Percentiles rank a stretch among this genome's conserved stretches.
phyloP scores from a whole-genome alignment of 345 rosid genomes.

The Linum tenue region DNA sequence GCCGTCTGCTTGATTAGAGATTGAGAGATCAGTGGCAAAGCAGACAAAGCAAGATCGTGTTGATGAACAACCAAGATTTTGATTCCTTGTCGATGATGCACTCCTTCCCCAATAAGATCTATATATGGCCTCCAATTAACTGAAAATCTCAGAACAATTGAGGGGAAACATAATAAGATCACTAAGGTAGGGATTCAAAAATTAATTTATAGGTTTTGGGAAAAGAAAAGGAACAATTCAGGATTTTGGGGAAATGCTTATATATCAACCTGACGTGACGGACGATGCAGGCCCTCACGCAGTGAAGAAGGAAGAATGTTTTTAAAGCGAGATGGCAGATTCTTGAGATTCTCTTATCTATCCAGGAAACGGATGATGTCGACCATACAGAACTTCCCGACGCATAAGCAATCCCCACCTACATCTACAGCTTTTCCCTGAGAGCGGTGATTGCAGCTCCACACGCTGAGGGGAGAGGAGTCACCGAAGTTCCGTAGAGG shows the following conservation, averaged over 20 bases:
- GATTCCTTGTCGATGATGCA: conserved; percentile 26
- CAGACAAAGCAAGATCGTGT: conserved; percentile 33
- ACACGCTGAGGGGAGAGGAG: conserved; percentile 42
- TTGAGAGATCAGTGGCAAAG: conserved; percentile 29
- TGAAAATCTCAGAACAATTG: background rate
- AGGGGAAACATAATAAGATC: background rate
- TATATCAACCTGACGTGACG: conserved; percentile 48
- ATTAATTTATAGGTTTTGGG: no score
- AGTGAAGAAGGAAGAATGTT: conserved; percentile 60
- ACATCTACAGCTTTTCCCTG: background rate
- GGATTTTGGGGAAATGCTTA: background rate
- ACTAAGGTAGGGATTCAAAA: no score
- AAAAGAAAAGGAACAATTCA: no score
- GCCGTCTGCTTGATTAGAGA: conserved; percentile 35
- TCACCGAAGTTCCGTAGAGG: conserved; percentile 56
- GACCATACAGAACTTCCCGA: conserved; percentile 81
- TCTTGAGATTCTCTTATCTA: conserved; percentile 36
- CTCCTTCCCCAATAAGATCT: background rate
- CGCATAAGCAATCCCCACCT: conserved; percentile 40
- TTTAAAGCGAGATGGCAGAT: conserved; percentile 45
- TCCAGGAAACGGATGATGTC: conserved; percentile 76
- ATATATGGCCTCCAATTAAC: background rate
- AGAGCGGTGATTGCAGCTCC: conserved; percentile 55
- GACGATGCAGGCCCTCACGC: conserved; percentile 28
- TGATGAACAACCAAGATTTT: conserved; percentile 29